Percentiles rank a stretch among this genome's conserved stretches.
Evolutionary conservation across 2,329 filamentous ascomycete species (phyloP).

Genomic region (Penicillium brasilianum): DNA sequence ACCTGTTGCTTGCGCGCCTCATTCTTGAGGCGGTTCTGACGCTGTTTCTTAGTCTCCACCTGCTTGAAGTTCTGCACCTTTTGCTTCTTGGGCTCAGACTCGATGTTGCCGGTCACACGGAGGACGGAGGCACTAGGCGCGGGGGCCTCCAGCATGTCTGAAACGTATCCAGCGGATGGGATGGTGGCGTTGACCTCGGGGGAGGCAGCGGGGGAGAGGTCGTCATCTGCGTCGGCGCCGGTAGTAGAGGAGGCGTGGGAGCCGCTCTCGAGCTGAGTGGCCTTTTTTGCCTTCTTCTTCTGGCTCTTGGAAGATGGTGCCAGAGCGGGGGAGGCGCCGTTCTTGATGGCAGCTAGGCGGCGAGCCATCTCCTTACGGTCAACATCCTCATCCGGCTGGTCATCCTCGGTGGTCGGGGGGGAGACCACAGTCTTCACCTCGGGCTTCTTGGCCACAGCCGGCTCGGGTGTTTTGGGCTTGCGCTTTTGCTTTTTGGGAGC

Average conservation of each 20-base stretch:
- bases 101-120: slow-evolving; percentile 72
- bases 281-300: slow-evolving; percentile 78
- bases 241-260: slow-evolving; percentile 71
- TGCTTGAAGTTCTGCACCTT: slow-evolving; percentile 65
- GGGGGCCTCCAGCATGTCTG: slow-evolving; percentile 86
- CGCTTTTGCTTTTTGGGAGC: slow-evolving; percentile 50
- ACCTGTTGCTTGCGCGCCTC: slow-evolving; percentile 77
- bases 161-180: slow-evolving; percentile 67
- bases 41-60: slow-evolving; percentile 90
- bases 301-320: slow-evolving; percentile 46
- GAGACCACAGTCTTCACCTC: slow-evolving; percentile 40
- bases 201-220: slow-evolving; percentile 72
- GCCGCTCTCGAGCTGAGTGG: slow-evolving; percentile 55
- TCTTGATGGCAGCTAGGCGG: slow-evolving; percentile 72
- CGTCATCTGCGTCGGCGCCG: slow-evolving; percentile 79
- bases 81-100: slow-evolving; percentile 63
- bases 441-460: slow-evolving; percentile 35
- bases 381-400: slow-evolving; percentile 61
- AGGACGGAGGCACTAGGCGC: slow-evolving; percentile 73
- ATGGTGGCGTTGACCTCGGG: slow-evolving; percentile 58
- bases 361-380: slow-evolving; percentile 78
- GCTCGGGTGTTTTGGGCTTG: slow-evolving; percentile 41
- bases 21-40: slow-evolving; percentile 87
- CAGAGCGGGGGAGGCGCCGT: slow-evolving; percentile 64
- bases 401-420: slow-evolving; percentile 35